Conservation (phyloP, 305 asterid species). For the Striga hermonthica region DNA sequence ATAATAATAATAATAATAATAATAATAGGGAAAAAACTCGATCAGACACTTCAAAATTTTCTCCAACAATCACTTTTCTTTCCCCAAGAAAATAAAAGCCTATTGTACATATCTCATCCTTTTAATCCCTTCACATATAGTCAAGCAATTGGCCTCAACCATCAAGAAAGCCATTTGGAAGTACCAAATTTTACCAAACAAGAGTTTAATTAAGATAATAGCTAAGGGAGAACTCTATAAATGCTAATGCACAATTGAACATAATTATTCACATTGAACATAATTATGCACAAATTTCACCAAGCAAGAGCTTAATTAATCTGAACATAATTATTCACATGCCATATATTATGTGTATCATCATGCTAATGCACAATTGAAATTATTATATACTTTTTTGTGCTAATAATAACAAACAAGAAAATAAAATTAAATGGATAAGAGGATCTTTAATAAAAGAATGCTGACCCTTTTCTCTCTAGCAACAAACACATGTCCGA, state of each 20-base stretch:
- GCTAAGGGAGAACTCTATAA: too few species aligned
- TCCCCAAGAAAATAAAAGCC: background rate
- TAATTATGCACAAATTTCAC: too few species aligned
- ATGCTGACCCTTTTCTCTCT: constrained; percentile 75
- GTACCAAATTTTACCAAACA: too few species aligned
- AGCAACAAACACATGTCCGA: constrained; percentile 90
- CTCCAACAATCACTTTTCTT: background rate
- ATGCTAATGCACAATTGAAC: constrained; percentile 11
- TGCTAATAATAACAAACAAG: background rate
- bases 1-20: background rate
- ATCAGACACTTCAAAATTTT: background rate
- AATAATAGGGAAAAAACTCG: background rate
- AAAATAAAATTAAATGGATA: background rate
- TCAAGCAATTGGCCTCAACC: too few species aligned
- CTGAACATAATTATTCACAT: too few species aligned
- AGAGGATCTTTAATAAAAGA: constrained; percentile 12
- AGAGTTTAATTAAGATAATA: too few species aligned
- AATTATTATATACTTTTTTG: background rate
- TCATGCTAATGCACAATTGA: too few species aligned
- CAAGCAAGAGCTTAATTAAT: too few species aligned
- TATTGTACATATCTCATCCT: background rate
- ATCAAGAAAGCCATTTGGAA: too few species aligned
- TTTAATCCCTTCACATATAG: constrained; percentile 2
- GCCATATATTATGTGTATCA: too few species aligned
- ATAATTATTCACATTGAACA: too few species aligned